Evolutionary conservation across 805 yeast species (phyloP), one percentile per base, ranked within the genome.

Genomic region (Lachancea cidri): DNA sequence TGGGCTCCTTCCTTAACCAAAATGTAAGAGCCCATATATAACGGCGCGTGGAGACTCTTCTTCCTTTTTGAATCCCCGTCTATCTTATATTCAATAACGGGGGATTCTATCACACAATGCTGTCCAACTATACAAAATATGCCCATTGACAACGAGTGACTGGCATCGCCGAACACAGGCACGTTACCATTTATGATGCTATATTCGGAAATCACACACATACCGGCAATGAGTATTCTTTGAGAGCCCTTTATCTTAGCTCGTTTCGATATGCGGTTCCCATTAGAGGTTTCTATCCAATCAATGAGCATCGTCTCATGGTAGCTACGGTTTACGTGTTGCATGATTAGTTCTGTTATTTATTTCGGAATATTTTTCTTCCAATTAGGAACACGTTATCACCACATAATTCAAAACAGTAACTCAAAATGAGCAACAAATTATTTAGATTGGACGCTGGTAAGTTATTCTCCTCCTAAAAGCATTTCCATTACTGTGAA

Each of bases 231-330:
- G 22, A 66, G 54, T 13, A 78, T 74, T 17, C 60, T 57, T 6
- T 66, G 58, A 0, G 77, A 57, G 2, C 75, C 76, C 2, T 53
- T 53, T 33, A 77, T 67, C n/a, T 42, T 33, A 2, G 81, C 74
- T 2, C 52, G 44, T 38, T 60, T 63, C 34, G 77, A 70, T 24
- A 78, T 72, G 29, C 77, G 59, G 50, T 73, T 76, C 1, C 79
- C 79, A 2, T 73, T 65, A 3, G 66, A 51, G 0, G 83, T 77
- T 44, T 75, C 79, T 3, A 73, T 60, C 74, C 74, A 73, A 9
- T 46, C 47, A 25, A 17, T 32, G 14, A 13, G 11, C 16, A 16
- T 17, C 17, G 13, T n/a, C 7, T 20, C 31, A 27, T 14, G 14
- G 11, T 25, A 15, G 4, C 3, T 34, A 18, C 34, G 6, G n/a